These are phyloP conservation scores for Vigna trinervia DNA, from an alignment of 306 rosid species.

Conservation along the genomic window DNA sequence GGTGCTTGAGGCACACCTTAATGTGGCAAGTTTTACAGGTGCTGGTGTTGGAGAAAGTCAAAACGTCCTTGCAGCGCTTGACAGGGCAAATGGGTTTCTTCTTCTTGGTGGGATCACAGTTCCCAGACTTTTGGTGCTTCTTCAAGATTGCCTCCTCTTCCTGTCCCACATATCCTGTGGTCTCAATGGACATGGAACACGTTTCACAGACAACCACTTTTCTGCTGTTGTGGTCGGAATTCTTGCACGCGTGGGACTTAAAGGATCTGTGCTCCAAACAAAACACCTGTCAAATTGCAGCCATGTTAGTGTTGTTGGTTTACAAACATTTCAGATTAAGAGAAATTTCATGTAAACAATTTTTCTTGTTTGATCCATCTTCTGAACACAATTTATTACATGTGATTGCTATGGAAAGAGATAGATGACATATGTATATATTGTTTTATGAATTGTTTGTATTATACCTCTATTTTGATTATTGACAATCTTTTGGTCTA, in stretches of 20 bases:
- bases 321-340: not conserved
- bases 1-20: constrained; percentile 86
- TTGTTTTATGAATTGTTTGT: too few relatives aligned
- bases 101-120: constrained; percentile 77
- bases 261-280: constrained; percentile 82
- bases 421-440: too few relatives aligned
- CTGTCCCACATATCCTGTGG: constrained; percentile 54
- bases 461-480: too few relatives aligned
- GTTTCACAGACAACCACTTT: constrained; percentile 76
- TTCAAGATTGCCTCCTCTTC: constrained; percentile 59
- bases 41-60: constrained; percentile 79
- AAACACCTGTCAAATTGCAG: constrained; percentile 58
- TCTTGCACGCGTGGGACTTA: constrained; percentile 75
- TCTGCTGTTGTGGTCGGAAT: constrained; percentile 76
- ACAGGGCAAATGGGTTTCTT: constrained; percentile 80
- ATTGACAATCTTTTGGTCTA: too few relatives aligned
- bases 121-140: constrained; percentile 65
- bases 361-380: too few relatives aligned
- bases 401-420: too few relatives aligned
- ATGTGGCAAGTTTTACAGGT: constrained; percentile 72
- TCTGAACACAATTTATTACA: too few relatives aligned
- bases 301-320: not conserved
- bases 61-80: constrained; percentile 69
- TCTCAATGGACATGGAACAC: constrained; percentile 81
- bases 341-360: too few relatives aligned